Evolutionary conservation across 2,329 filamentous ascomycete genomes (phyloP), one percentile per base, ranked within the genome.

Genomic region (Penicillium sp.): DNA sequence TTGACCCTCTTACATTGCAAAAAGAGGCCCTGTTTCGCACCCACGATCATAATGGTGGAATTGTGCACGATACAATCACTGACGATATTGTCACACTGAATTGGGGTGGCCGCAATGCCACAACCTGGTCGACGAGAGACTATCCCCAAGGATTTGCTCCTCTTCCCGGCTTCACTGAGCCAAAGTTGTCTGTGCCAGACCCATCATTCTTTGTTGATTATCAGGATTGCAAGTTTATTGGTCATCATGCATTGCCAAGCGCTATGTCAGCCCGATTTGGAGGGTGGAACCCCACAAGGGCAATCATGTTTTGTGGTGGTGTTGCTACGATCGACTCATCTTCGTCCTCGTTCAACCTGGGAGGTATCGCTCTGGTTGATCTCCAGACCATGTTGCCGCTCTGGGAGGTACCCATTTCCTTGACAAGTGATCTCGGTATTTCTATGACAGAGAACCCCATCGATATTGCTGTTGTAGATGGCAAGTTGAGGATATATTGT

Each of bases 151-250:
- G 49, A 6, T 68, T 62, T 48, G 51, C 59, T 1, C 45, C 53
- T 6, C 42, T 63, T 4, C 58, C 61, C 2, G 53, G 47, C 4
- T 70, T 72, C 49, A 65, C 64, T 1, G 29, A 51, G 2, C 70
- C 71, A 1, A 37, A 57, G 25, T 54, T 46, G 6, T 57, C 61
- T 14, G 59, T 65, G 6, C 55, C 61, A 6, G 80, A 81, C 48
- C 78, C 77, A 0, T 75, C 69, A 33, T 73, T 77, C 60, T 81
- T 74, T 63, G 64, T 78, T 52, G 79, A 81, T 56, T 81, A 81
- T 60, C 79, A 82, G 64, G 79, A 81, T 69, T 81, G 79, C 68
- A 81, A 81, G 61, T 81, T 75, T 64, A 67, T 81, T 0, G 79
- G 79, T 4, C 73, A 72, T 58, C 71, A 73, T 14, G 56, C 62